Evolutionary conservation across 306 rosid species (phyloP).

Genomic region (Trichosanthes truncata): DNA sequence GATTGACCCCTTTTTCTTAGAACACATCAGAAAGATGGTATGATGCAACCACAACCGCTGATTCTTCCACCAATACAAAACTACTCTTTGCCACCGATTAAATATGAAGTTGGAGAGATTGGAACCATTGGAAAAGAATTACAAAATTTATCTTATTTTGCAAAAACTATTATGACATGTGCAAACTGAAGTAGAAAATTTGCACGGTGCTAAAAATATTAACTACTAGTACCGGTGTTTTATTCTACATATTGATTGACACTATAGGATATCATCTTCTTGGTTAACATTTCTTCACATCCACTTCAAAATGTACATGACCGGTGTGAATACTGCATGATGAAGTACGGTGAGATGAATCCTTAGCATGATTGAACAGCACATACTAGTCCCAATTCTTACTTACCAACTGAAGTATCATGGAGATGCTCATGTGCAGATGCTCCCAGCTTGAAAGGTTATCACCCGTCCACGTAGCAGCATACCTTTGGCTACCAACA

Average conservation of each 20-base stretch:
- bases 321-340: background rate
- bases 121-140: background rate
- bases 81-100: background rate
- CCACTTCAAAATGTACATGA: background rate
- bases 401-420: slow-evolving; percentile 91
- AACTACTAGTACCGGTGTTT: background rate
- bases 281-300: background rate
- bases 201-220: background rate
- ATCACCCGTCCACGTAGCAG: slow-evolving; percentile 96
- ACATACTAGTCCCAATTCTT: slow-evolving; percentile 9
- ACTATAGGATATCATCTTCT: background rate
- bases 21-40: background rate
- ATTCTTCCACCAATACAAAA: background rate
- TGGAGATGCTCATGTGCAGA: slow-evolving; percentile 92
- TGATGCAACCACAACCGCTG: background rate
- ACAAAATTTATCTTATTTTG: background rate
- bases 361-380: background rate
- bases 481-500: slow-evolving; percentile 87
- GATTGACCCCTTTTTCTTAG: background rate
- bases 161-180: background rate
- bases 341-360: background rate
- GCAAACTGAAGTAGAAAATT: background rate
- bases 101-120: background rate
- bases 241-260: background rate
- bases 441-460: slow-evolving; percentile 94